These are phyloP conservation scores for Cyathus striatus DNA, from an alignment of 768 basidiomycete species.

Conservation along the genomic window DNA sequence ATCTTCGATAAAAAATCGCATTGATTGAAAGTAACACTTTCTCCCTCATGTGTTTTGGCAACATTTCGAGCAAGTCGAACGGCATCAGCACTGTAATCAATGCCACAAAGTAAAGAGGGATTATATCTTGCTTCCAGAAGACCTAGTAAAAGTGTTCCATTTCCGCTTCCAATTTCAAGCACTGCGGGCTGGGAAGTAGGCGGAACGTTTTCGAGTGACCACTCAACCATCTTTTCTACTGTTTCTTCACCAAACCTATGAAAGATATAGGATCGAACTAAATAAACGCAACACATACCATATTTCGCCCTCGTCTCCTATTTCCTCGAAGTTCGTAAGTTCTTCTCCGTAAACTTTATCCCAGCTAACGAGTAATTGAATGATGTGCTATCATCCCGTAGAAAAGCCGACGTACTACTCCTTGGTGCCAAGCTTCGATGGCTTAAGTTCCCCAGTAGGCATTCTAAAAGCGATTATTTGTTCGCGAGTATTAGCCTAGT, in stretches of 20 bases:
- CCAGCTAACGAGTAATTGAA: slow-evolving; percentile 47
- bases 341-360: slow-evolving; percentile 71
- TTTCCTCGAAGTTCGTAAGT: slow-evolving; percentile 66
- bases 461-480: too few relatives aligned
- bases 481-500: too few relatives aligned
- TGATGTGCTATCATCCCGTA: slow-evolving; percentile 1
- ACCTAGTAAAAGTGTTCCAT: slow-evolving; percentile 71
- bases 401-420: slow-evolving; percentile 50
- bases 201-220: slow-evolving; percentile 55
- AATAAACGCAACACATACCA: slow-evolving; percentile 44
- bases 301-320: slow-evolving; percentile 80
- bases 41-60: slow-evolving; percentile 35
- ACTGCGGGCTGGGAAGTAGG: slow-evolving; percentile 40
- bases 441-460: slow-evolving; percentile 58
- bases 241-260: slow-evolving; percentile 76
- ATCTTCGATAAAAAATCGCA: slow-evolving; percentile 65
- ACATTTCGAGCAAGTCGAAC: slow-evolving; percentile 58
- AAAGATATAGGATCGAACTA: neutral
- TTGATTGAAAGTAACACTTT: slow-evolving; percentile 45
- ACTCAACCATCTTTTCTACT: slow-evolving; percentile 75
- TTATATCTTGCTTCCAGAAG: slow-evolving; percentile 65
- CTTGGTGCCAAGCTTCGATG: slow-evolving; percentile 77
- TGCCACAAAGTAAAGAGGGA: slow-evolving; percentile 45
- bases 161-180: slow-evolving; percentile 78
- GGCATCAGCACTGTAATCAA: slow-evolving; percentile 77